Conservation (phyloP, 2,329 filamentous ascomycete species). For the Leptographium procerum region DNA sequence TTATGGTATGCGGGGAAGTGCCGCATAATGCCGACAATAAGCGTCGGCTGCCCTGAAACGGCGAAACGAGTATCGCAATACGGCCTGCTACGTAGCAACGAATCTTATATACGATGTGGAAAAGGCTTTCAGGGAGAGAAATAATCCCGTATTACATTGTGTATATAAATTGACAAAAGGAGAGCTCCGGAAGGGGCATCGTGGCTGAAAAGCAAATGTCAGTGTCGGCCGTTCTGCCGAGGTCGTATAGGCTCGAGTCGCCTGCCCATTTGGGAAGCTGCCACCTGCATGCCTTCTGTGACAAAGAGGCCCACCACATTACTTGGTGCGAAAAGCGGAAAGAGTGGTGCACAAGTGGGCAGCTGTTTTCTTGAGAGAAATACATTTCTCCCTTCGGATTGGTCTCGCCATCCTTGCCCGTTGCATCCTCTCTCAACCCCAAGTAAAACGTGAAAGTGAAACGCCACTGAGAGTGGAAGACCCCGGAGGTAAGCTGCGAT, state of each 20-base stretch:
- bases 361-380: not conserved
- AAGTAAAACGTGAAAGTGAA: not conserved
- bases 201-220: not conserved
- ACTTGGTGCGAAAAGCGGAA: not conserved
- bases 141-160: not conserved
- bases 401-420: not conserved
- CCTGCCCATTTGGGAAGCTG: not conserved
- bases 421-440: not conserved
- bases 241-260: not conserved
- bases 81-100: not conserved
- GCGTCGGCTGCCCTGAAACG: not conserved
- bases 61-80: not conserved
- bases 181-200: not conserved
- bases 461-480: not conserved
- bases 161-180: not conserved
- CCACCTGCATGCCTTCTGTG: not conserved
- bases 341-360: not conserved
- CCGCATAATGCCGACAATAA: not conserved
- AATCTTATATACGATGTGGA: not conserved
- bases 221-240: not conserved
- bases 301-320: not conserved
- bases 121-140: not conserved
- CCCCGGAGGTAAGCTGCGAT: not conserved
- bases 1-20: not conserved
- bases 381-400: not conserved